Evolutionary conservation across 768 basidiomycete genomes (phyloP).

Genomic region (Lactarius tabidus): DNA sequence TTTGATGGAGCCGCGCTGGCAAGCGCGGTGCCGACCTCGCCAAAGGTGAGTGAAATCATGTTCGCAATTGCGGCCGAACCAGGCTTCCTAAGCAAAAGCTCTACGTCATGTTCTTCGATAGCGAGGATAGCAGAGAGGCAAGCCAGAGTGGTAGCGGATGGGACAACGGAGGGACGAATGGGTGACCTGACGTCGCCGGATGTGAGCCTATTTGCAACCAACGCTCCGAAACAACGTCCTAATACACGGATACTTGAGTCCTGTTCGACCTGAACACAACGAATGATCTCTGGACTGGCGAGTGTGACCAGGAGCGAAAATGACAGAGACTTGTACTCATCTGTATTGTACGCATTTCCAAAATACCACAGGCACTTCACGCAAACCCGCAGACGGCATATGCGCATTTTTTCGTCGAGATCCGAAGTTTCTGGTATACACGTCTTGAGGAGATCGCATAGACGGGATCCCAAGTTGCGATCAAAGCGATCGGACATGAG

Average conservation of each 20-base stretch:
- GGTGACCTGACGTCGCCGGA: background rate
- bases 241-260: background rate
- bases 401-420: background rate
- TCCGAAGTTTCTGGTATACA: background rate
- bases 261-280: background rate
- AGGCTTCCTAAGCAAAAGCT: background rate
- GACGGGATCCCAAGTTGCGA: too few species aligned
- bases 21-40: background rate
- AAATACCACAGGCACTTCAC: background rate
- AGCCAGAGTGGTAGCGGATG: background rate
- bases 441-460: too few species aligned
- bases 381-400: background rate
- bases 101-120: background rate
- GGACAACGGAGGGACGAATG: too few species aligned
- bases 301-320: fast-evolving
- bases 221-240: background rate
- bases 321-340: background rate
- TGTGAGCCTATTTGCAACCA: background rate
- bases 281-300: too few species aligned
- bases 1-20: background rate
- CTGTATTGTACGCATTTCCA: background rate
- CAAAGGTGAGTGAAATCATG: background rate
- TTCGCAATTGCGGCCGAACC: background rate
- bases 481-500: too few species aligned
- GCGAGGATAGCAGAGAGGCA: background rate